These are phyloP conservation scores for Ascoidea tarda DNA, from an alignment of 805 yeast species.

Conservation along the genomic window DNA sequence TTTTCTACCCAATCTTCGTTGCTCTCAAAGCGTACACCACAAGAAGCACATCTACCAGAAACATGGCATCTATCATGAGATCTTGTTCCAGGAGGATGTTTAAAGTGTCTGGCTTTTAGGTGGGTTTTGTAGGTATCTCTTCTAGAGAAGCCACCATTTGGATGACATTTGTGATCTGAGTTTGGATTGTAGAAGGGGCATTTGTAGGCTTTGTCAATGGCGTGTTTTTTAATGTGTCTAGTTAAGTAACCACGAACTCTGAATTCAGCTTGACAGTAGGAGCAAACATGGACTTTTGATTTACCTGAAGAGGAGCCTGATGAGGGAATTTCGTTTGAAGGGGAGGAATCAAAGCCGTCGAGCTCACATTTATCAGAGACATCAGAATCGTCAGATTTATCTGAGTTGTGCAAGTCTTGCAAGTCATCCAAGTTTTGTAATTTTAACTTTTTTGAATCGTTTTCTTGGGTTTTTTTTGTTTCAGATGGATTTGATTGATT, in stretches of 20 bases:
- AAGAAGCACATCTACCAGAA: slow-evolving; percentile 65
- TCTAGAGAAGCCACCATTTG: slow-evolving; percentile 73
- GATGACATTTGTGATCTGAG: slow-evolving; percentile 41
- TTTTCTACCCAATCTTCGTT: slow-evolving; percentile 70
- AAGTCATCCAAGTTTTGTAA: slow-evolving; percentile 5
- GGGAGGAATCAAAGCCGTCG: not conserved
- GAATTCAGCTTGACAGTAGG: slow-evolving; percentile 71
- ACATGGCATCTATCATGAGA: slow-evolving; percentile 60
- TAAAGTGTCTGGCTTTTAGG: slow-evolving; percentile 78
- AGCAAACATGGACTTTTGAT: slow-evolving; percentile 64
- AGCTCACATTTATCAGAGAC: not conserved
- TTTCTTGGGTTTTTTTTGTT: slow-evolving; percentile 11
- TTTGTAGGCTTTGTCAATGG: slow-evolving; percentile 52
- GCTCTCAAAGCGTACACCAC: slow-evolving; percentile 47
- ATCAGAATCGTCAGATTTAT: slow-evolving; percentile 4
- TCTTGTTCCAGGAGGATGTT: slow-evolving; percentile 76
- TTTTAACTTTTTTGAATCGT: not conserved
- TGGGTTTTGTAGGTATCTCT: slow-evolving; percentile 91
- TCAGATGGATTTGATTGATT: slow-evolving; percentile 19
- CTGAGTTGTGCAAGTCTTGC: slow-evolving; percentile 5
- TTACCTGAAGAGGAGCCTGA: slow-evolving; percentile 74
- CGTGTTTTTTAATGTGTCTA: slow-evolving; percentile 75
- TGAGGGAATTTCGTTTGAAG: slow-evolving; percentile 29
- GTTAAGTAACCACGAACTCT: slow-evolving; percentile 78
- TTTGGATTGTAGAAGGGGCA: slow-evolving; percentile 52